These are phyloP conservation scores for Anthostomella pinea DNA, from an alignment of 2,329 filamentous ascomycete species.

Conservation along the genomic window DNA sequence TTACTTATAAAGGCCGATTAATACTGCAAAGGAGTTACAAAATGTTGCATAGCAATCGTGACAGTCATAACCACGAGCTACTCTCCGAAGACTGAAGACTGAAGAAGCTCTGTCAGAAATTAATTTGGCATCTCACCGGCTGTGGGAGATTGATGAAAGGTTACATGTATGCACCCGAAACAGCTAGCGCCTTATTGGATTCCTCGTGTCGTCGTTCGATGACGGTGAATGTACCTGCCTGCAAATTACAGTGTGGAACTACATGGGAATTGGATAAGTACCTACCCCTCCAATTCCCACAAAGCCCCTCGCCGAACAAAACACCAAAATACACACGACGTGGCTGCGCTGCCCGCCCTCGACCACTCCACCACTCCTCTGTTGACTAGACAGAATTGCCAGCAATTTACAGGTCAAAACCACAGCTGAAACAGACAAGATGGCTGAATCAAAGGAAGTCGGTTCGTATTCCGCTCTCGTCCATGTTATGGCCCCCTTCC, in stretches of 20 bases:
- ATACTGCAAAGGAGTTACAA: too few relatives aligned
- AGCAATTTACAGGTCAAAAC: too few relatives aligned
- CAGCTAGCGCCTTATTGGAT: neutral
- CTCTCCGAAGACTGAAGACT: too few relatives aligned
- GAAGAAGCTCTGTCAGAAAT: too few relatives aligned
- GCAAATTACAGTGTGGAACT: too few relatives aligned
- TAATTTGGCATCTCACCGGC: too few relatives aligned
- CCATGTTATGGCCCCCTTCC: neutral
- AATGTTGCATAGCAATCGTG: too few relatives aligned
- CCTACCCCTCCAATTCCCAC: constrained; percentile 23
- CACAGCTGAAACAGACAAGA: constrained; percentile 7
- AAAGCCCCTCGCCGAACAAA: constrained; percentile 20
- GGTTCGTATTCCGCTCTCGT: constrained; percentile 12
- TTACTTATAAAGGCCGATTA: too few relatives aligned
- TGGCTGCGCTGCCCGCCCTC: neutral
- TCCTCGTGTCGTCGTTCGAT: neutral
- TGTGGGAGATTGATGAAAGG: too few relatives aligned
- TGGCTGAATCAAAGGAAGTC: constrained; percentile 20
- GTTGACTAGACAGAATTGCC: too few relatives aligned
- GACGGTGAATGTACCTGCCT: neutral
- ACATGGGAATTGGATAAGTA: constrained; percentile 1
- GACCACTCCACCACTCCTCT: neutral
- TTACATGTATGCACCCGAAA: too few relatives aligned
- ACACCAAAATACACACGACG: constrained; percentile 19
- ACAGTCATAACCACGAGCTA: too few relatives aligned